These are phyloP conservation scores for Penicillium verrucosum DNA, from an alignment of 2,329 filamentous ascomycete genomes.

Conservation along the genomic window DNA sequence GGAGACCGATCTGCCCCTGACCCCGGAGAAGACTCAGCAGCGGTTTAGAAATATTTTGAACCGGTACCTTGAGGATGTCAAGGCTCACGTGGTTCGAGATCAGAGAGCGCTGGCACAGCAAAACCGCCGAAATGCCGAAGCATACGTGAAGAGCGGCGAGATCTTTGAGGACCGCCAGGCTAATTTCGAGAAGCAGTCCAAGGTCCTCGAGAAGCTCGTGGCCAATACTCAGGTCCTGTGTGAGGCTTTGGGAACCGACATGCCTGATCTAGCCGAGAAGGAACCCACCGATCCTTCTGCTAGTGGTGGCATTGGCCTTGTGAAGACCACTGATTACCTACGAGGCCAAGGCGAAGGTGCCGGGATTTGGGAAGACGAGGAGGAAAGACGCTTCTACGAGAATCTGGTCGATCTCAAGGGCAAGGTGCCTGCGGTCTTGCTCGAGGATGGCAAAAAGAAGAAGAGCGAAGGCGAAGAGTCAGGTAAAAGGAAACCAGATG, in stretches of 20 bases:
- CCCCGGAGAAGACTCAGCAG: constrained; percentile 72
- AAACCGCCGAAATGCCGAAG: constrained; percentile 91
- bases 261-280: constrained; percentile 87
- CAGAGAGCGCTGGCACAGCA: constrained; percentile 85
- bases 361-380: constrained; percentile 98
- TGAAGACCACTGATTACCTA: constrained; percentile 91
- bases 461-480: constrained; percentile 78
- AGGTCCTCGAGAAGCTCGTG: constrained; percentile 84
- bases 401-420: constrained; percentile 93
- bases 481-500: constrained; percentile 70
- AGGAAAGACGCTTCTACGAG: constrained; percentile 96
- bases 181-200: constrained; percentile 91
- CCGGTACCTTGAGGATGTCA: constrained; percentile 91
- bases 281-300: constrained; percentile 64
- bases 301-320: constrained; percentile 80
- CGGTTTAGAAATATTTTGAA: constrained; percentile 81
- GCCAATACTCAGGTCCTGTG: constrained; percentile 88
- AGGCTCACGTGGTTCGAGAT: constrained; percentile 80
- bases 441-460: constrained; percentile 95
- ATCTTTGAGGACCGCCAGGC: constrained; percentile 96
- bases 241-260: constrained; percentile 81
- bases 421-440: constrained; percentile 86
- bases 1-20: constrained; percentile 68
- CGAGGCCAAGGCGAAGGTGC: constrained; percentile 84
- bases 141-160: constrained; percentile 96